phyloP scores from a whole-genome alignment of 2,329 filamentous ascomycete genomes.

The Coniochaeta sp. region DNA sequence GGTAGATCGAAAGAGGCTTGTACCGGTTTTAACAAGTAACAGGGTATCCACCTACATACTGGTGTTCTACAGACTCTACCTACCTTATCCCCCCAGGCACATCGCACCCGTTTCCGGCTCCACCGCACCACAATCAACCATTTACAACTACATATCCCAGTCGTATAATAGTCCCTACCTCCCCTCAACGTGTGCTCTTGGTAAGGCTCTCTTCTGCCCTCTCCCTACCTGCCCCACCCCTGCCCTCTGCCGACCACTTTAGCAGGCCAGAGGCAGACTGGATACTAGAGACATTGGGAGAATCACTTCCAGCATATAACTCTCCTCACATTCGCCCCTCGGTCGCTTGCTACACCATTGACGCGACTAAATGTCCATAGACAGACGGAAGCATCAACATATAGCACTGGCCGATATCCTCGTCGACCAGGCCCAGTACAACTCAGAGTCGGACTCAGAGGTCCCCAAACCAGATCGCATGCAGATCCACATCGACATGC shows the following conservation, averaged over 20 bases:
- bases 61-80: neutral
- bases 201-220: conserved; percentile 3
- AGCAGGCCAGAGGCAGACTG: conserved; percentile 4
- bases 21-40: neutral
- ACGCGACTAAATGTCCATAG: conserved; percentile 5
- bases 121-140: neutral
- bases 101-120: conserved; percentile 1
- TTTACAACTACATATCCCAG: neutral
- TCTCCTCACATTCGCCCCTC: neutral
- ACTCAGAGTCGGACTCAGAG: conserved; percentile 10
- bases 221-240: neutral
- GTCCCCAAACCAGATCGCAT: conserved; percentile 10
- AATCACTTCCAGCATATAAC: neutral
- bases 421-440: conserved; percentile 10
- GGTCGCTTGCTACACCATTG: neutral
- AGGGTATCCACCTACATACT: conserved; percentile 1
- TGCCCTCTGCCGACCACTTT: neutral
- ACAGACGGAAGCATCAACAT: conserved; percentile 8
- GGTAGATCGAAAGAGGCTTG: conserved; percentile 1
- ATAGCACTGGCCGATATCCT: conserved; percentile 10
- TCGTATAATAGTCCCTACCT: neutral
- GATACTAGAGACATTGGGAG: neutral
- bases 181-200: neutral
- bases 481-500: conserved; percentile 20
- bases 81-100: conserved; percentile 1